Evolutionary conservation across 441 rosid species (phyloP).

Genomic region (Adansonia madagascariensis): DNA sequence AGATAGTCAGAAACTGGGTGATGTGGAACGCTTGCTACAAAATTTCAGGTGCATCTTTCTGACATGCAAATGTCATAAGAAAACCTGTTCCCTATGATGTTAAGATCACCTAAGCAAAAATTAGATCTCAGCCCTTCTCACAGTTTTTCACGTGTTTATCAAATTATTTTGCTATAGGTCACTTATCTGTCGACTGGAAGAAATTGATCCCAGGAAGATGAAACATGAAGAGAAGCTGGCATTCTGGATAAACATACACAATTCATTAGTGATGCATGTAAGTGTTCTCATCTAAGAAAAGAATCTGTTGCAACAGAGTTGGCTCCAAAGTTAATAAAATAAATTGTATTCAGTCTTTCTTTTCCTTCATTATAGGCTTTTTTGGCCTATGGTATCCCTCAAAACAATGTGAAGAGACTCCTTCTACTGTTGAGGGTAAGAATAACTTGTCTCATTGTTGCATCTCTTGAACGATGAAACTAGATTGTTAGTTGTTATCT

Average conservation of each 20-base stretch:
- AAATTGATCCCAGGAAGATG: slow-evolving; percentile 71
- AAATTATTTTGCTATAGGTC: slow-evolving; percentile 53
- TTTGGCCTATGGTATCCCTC: slow-evolving; percentile 89
- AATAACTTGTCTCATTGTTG: background rate
- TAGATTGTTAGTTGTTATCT: slow-evolving; percentile 22
- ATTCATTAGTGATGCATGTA: slow-evolving; percentile 97
- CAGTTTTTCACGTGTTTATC: slow-evolving; percentile 18
- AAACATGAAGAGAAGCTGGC: slow-evolving; percentile 87
- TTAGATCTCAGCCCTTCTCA: background rate
- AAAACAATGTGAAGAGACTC: slow-evolving; percentile 75
- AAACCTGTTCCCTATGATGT: background rate
- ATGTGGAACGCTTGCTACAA: slow-evolving; percentile 73
- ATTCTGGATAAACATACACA: slow-evolving; percentile 95
- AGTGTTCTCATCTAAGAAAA: slow-evolving; percentile 26
- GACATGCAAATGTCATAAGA: slow-evolving; percentile 12
- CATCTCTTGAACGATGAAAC: slow-evolving; percentile 1
- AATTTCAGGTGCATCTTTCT: slow-evolving; percentile 65
- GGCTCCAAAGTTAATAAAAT: slow-evolving; percentile 8
- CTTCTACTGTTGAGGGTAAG: slow-evolving; percentile 74
- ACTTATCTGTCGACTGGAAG: slow-evolving; percentile 75
- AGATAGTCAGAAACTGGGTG: slow-evolving; percentile 72
- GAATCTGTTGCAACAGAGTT: background rate
- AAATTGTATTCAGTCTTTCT: slow-evolving; percentile 22
- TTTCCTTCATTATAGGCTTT: slow-evolving; percentile 55
- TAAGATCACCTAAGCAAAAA: background rate